phyloP scores from a whole-genome alignment of 352 stramenopile genomes.

The Globisporangium recalcitrans region DNA sequence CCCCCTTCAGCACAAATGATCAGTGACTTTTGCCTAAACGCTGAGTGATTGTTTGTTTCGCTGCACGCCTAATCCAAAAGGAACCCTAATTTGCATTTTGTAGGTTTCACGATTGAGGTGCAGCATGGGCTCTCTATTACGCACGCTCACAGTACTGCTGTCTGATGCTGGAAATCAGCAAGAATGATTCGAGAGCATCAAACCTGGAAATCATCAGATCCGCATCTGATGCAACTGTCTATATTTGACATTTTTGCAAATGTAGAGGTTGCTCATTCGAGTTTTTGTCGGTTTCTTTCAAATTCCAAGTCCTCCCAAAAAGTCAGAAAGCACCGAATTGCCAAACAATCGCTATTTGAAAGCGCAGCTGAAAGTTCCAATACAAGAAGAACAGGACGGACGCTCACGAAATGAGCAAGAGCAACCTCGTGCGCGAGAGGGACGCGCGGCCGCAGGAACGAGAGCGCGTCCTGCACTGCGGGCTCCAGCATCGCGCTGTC shows the following conservation, averaged over 20 bases:
- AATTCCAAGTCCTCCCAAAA: too few species aligned
- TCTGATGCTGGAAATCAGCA: too few species aligned
- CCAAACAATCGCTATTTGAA: not conserved
- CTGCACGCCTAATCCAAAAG: too few species aligned
- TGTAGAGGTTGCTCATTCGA: too few species aligned
- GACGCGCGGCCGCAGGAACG: not conserved
- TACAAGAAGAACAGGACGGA: not conserved
- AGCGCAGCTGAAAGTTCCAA: not conserved
- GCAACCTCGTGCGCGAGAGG: not conserved
- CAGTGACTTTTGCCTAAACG: too few species aligned
- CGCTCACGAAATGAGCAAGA: constrained; percentile 7
- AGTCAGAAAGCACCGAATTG: not conserved
- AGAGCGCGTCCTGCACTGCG: constrained; percentile 8
- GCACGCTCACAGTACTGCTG: not conserved
- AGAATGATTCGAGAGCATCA: not conserved
- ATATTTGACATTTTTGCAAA: too few species aligned
- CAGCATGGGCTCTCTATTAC: not conserved
- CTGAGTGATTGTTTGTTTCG: too few species aligned
- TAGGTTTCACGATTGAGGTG: too few species aligned
- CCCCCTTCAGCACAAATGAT: too few species aligned
- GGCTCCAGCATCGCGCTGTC: not conserved
- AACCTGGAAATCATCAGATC: not conserved
- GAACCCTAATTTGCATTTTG: too few species aligned
- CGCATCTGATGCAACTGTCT: not conserved
- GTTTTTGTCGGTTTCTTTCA: too few species aligned